Base-by-base conservation (phyloP, 1,284 basidiomycete genomes). In the Hypsizygus ulmarius region DNA sequence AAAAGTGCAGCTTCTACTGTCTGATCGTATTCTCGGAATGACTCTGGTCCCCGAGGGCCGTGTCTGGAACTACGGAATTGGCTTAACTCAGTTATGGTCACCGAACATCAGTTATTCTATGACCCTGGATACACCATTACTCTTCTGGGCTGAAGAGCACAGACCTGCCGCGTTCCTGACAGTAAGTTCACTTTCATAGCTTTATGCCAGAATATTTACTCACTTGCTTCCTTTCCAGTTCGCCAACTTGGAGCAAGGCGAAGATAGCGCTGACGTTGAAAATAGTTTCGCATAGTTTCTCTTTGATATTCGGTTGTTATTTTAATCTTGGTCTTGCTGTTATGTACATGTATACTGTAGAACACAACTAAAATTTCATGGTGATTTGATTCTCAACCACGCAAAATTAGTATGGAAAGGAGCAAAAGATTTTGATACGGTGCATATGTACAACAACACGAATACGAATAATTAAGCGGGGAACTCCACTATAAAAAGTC, bases 141-240 rank as follows among this genome's bases (percentile, higher is more conserved):
- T 88, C 45, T 99, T 97, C 82, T 99, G 97, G 96, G 89, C 91
- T 14, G 91, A 96, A 65, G 84, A 91, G 61, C 96, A 98, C 66
- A 81, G 96, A 44, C 94, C 90, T 16, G 85, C 90, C 32, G 90
- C 90, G 5, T 96, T 95, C 83, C 72, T 95, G 63, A 90, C 85
- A 29, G 87, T 90, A 59, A 73, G 87, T 76, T 12, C 43, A 33
- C 19, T 40, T 5, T 14, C 32, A 10, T 29, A 9, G 32, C 42
- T 27, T 5, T 21, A 19, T n/a, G 3, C 33, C 16, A 33, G 47
- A 25, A n/a, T 7, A 35, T 10, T 18, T 18, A 49, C 40, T 39
- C 7, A 45, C 18, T 3, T 28, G 25, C 52, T 21, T 47, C 50
- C 41, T 49, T 52, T 57, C n/a, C 59, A 90, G 82, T 95, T 95